These are phyloP conservation scores for Phytopythium kandeliae DNA, from an alignment of 352 stramenopile species.

Conservation along the genomic window DNA sequence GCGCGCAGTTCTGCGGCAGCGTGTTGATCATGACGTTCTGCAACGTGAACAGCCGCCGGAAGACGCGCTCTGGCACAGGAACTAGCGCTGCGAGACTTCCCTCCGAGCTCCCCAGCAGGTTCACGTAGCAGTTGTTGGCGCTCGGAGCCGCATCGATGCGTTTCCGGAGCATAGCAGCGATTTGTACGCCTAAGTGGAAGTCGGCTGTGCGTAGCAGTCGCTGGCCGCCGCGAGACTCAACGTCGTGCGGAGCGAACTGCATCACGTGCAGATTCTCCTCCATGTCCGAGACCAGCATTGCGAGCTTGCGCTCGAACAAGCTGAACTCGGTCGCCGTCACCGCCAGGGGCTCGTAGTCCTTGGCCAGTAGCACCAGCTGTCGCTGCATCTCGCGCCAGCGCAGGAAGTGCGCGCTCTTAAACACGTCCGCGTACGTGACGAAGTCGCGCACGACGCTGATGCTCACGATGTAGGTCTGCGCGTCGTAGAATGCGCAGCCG, in stretches of 20 bases:
- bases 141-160: conserved; percentile 22
- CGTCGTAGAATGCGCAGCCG: conserved; percentile 84
- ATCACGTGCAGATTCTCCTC: conserved; percentile 85
- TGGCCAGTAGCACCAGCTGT: conserved; percentile 73
- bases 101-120: conserved; percentile 76
- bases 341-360: conserved; percentile 81
- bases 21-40: conserved; percentile 90
- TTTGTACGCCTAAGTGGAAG: conserved; percentile 77
- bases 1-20: conserved; percentile 73
- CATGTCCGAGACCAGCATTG: conserved; percentile 72
- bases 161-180: conserved; percentile 78
- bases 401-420: conserved; percentile 87
- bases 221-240: conserved; percentile 81
- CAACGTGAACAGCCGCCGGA: conserved; percentile 82
- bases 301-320: conserved; percentile 67
- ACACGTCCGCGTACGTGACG: conserved; percentile 84
- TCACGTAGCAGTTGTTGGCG: conserved; percentile 52
- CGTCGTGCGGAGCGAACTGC: conserved; percentile 81
- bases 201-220: conserved; percentile 72
- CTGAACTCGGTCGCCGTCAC: conserved; percentile 81
- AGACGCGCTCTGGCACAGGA: conserved; percentile 72
- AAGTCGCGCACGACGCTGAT: conserved; percentile 82
- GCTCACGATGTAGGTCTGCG: conserved; percentile 85
- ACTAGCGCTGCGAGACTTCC: conserved; percentile 70
- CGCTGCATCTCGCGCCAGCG: conserved; percentile 82